A percentile compares a stretch with the other conserved stretches of the same genome.
These are phyloP conservation scores for Microcyclosporella mali DNA, from an alignment of 2,329 filamentous ascomycete genomes.

Conservation along the genomic window DNA sequence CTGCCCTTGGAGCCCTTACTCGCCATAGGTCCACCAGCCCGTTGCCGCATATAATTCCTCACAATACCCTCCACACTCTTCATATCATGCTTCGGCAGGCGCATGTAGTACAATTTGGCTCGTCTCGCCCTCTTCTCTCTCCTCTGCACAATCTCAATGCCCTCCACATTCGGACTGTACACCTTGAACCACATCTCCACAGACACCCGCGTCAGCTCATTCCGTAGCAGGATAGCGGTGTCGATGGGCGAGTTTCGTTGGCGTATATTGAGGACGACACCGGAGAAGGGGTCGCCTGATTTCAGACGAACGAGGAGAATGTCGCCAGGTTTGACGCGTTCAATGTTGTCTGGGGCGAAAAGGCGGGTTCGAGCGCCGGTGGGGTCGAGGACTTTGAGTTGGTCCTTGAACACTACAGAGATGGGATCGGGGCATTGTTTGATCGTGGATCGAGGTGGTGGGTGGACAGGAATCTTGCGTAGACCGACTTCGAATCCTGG, in stretches of 20 bases:
- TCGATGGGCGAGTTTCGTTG: conserved; percentile 67
- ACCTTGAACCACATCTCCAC: conserved; percentile 99
- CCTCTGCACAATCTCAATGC: conserved; percentile 89
- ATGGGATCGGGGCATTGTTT: conserved; percentile 61
- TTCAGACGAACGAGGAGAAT: conserved; percentile 83
- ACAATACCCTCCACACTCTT: conserved; percentile 79
- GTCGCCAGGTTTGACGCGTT: conserved; percentile 78
- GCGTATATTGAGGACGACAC: conserved; percentile 81
- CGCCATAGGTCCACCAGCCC: conserved; percentile 34
- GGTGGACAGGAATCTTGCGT: conserved; percentile 31
- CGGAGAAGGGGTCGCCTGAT: conserved; percentile 81
- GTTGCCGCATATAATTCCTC: conserved; percentile 54
- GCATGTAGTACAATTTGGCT: conserved; percentile 85
- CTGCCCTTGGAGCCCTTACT: conserved; percentile 23
- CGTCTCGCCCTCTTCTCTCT: conserved; percentile 76
- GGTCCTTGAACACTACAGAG: conserved; percentile 57
- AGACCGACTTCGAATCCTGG: conserved; percentile 28
- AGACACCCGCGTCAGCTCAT: conserved; percentile 76
- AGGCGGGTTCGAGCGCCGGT: conserved; percentile 74
- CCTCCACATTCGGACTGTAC: conserved; percentile 80
- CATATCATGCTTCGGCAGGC: conserved; percentile 79
- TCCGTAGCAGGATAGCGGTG: conserved; percentile 78
- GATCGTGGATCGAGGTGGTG: conserved; percentile 51
- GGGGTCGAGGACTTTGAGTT: conserved; percentile 73
- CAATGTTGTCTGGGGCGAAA: conserved; percentile 70